A percentile compares a stretch with the other conserved stretches of the same genome.
Conservation (phyloP, 2,329 filamentous ascomycete genomes). For the Botrytis tulipae region DNA sequence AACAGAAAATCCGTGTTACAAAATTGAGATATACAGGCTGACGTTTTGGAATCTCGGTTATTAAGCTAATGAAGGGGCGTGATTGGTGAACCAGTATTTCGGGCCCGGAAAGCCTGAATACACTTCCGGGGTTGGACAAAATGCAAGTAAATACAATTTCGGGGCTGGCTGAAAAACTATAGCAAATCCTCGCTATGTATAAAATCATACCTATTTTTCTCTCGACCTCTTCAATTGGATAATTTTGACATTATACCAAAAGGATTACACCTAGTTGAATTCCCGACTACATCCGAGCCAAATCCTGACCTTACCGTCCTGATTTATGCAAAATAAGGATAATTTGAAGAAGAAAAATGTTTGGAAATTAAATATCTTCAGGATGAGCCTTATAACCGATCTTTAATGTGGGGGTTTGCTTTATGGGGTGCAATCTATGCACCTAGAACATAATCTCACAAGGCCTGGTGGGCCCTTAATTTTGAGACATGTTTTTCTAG, state of each 20-base stretch:
- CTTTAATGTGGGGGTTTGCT: not conserved
- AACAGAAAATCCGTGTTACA: not conserved
- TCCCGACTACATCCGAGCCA: not conserved
- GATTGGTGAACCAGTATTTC: slow-evolving; percentile 11
- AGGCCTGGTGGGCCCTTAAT: not conserved
- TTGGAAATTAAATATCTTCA: not conserved
- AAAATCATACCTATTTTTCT: too few species aligned
- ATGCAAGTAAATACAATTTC: not conserved
- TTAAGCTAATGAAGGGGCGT: slow-evolving; percentile 9
- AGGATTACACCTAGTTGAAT: not conserved
- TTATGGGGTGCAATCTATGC: not conserved
- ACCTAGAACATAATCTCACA: not conserved
- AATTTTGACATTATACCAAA: not conserved
- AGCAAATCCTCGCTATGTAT: not conserved
- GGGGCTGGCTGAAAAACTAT: not conserved
- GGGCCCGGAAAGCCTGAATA: slow-evolving; percentile 1
- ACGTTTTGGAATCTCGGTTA: slow-evolving; percentile 16
- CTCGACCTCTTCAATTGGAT: not conserved
- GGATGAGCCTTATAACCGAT: not conserved
- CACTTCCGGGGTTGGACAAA: slow-evolving; percentile 1
- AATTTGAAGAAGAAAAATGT: not conserved
- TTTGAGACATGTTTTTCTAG: not conserved
- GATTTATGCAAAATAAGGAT: not conserved
- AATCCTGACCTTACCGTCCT: not conserved
- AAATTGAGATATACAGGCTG: not conserved